Percentiles rank a stretch among this genome's conserved stretches.
Conservation (phyloP, 768 basidiomycete species). For the Clitopilus passeckerianus region DNA sequence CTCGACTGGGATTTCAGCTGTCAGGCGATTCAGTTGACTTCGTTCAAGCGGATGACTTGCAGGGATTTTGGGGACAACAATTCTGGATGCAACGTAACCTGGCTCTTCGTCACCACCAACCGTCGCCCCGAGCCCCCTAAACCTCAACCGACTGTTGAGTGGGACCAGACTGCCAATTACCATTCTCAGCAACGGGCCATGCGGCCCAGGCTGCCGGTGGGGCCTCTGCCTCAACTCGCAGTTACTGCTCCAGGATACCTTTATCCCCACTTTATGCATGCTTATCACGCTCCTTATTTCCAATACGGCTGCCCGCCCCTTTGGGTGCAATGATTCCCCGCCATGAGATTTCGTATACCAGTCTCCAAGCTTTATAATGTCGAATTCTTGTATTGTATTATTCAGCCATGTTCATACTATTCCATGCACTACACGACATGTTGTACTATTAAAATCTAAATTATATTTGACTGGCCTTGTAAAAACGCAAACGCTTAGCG, state of each 20-base stretch:
- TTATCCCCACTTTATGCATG: not conserved
- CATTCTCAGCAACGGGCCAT: not conserved
- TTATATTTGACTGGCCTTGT: too few relatives aligned
- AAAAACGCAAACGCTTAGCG: too few relatives aligned
- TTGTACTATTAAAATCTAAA: too few relatives aligned
- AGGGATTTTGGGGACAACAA: not conserved
- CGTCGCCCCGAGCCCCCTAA: not conserved
- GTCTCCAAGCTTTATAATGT: too few relatives aligned
- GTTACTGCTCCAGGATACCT: not conserved
- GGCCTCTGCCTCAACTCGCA: not conserved
- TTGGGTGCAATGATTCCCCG: too few relatives aligned
- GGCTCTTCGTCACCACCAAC: not conserved
- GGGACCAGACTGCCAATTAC: not conserved
- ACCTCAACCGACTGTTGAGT: not conserved
- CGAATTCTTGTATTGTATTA: too few relatives aligned
- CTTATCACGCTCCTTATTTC: too few relatives aligned
- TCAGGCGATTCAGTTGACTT: not conserved
- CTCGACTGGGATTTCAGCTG: not conserved
- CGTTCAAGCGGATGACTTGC: not conserved
- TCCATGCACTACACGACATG: too few relatives aligned
- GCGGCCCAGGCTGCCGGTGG: not conserved
- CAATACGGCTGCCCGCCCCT: too few relatives aligned
- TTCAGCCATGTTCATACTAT: too few relatives aligned
- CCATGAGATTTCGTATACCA: too few relatives aligned
- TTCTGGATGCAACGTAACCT: not conserved